These are phyloP conservation scores for Beauveria brongniartii DNA, from an alignment of 2,329 filamentous ascomycete species.

Conservation along the genomic window DNA sequence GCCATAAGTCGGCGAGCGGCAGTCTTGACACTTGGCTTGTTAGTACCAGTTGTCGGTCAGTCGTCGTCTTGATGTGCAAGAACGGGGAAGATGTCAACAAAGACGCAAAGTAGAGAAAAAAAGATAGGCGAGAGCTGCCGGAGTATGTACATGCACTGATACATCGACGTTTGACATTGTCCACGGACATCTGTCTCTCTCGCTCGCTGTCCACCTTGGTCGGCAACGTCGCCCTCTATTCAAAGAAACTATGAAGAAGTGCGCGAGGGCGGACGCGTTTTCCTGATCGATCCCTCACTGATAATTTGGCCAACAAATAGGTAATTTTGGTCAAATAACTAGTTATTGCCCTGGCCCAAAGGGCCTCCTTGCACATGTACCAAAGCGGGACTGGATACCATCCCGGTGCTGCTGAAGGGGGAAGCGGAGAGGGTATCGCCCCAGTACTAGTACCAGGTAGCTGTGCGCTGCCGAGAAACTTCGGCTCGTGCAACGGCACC, in stretches of 20 bases:
- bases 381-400: neutral
- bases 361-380: neutral
- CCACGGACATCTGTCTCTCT: too few species aligned
- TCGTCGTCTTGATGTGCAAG: neutral
- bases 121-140: neutral
- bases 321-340: neutral
- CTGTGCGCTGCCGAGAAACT: constrained; percentile 6
- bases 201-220: too few species aligned
- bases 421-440: neutral
- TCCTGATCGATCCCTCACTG: neutral
- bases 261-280: too few species aligned
- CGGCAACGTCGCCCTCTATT: too few species aligned
- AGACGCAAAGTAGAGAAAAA: neutral
- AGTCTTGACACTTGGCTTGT: neutral
- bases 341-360: neutral
- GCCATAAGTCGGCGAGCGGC: neutral
- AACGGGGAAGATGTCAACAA: neutral
- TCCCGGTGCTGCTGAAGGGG: neutral
- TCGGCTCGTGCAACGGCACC: constrained; percentile 1
- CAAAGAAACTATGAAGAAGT: too few species aligned
- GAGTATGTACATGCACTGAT: neutral
- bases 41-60: neutral
- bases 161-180: neutral
- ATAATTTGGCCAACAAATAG: neutral
- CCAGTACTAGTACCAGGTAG: neutral